Evolutionary conservation across 2,329 filamentous ascomycete genomes (phyloP).

Genomic region (Aspergillus felis): DNA sequence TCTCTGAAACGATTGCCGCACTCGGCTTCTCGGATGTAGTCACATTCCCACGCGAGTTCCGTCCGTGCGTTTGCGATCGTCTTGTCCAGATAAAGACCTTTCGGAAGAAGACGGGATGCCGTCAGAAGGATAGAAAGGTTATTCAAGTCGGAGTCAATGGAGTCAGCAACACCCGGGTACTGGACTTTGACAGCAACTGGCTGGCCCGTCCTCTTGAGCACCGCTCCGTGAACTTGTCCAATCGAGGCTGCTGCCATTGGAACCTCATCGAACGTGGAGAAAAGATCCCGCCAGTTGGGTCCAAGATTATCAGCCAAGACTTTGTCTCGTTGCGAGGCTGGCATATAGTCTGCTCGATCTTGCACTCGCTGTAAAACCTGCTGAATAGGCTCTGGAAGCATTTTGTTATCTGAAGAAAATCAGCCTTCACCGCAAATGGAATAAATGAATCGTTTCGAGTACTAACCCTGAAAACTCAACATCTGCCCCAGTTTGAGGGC

Average conservation of each 20-base stretch:
- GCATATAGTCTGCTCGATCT: conserved; percentile 97
- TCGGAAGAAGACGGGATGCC: conserved; percentile 83
- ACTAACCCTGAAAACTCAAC: conserved; percentile 81
- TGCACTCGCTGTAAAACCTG: conserved; percentile 91
- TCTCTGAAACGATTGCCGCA: conserved; percentile 72
- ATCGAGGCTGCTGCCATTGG: conserved; percentile 96
- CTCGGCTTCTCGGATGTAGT: conserved; percentile 84
- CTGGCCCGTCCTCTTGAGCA: conserved; percentile 68
- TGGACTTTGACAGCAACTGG: conserved; percentile 93
- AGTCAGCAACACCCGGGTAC: conserved; percentile 92
- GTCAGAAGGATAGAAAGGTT: conserved; percentile 88
- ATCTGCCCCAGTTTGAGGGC: conserved; percentile 97
- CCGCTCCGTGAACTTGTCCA: conserved; percentile 87
- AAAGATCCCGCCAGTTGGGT: conserved; percentile 77
- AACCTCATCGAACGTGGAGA: conserved; percentile 78
- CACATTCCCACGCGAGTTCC: conserved; percentile 95
- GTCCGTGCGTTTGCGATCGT: conserved; percentile 92
- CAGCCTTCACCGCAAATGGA: background rate
- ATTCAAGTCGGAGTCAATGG: conserved; percentile 93
- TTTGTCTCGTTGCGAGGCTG: conserved; percentile 81
- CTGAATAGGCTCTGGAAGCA: conserved; percentile 82
- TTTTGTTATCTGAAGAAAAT: conserved; percentile 67
- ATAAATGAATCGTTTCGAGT: background rate
- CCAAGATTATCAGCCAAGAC: conserved; percentile 79
- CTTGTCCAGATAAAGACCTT: conserved; percentile 90